Conservation (phyloP, 2,329 filamentous ascomycete genomes). For the Biscogniauxia sp. region DNA sequence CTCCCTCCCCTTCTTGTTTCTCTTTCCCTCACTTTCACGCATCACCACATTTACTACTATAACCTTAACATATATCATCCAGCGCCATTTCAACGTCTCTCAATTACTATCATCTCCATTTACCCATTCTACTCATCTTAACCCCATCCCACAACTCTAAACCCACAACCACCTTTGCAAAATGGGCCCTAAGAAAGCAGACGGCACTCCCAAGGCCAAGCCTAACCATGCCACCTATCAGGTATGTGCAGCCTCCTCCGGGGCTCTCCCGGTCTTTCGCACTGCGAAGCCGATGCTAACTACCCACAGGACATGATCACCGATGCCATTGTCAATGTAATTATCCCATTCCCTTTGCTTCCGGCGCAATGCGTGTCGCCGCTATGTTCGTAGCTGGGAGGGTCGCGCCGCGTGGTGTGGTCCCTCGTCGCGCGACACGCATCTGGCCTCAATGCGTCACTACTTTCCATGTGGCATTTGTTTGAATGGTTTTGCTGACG, state of each 20-base stretch:
- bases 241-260: conserved; percentile 40
- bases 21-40: conserved; percentile 29
- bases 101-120: conserved; percentile 19
- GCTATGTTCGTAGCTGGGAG: conserved; percentile 24
- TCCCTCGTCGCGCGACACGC: conserved; percentile 4
- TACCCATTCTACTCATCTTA: conserved; percentile 11
- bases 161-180: conserved; percentile 30
- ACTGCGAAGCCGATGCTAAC: conserved; percentile 35
- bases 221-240: conserved; percentile 56
- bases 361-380: conserved; percentile 36
- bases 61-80: conserved; percentile 17
- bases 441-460: not conserved
- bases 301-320: conserved; percentile 57
- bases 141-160: conserved; percentile 20
- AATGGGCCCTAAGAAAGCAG: conserved; percentile 62
- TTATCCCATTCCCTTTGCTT: conserved; percentile 35
- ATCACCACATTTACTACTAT: conserved; percentile 14
- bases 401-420: conserved; percentile 2
- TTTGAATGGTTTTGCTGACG: conserved; percentile 38
- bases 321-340: conserved; percentile 60
- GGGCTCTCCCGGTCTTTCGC: conserved; percentile 12
- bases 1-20: conserved; percentile 40
- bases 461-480: not conserved
- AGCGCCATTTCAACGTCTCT: conserved; percentile 27
- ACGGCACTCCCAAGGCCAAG: conserved; percentile 50